Evolutionary conservation across 2,329 filamentous ascomycete genomes (phyloP), one percentile per base, ranked within the genome.

Genomic region (Pestalotiopsis sp.): DNA sequence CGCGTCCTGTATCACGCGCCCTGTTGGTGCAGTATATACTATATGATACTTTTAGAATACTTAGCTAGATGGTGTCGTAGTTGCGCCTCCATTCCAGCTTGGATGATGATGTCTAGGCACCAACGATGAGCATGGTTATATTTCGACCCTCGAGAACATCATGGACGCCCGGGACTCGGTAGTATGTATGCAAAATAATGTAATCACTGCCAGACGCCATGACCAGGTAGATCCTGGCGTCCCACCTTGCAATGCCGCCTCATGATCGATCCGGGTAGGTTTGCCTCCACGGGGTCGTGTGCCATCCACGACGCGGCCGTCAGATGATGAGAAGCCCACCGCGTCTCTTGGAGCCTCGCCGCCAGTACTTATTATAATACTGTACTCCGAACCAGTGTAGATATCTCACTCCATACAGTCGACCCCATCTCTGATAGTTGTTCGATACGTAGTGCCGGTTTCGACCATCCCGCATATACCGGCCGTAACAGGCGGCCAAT

Each of bases 261-360:
- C 25, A 60, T 60, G 59, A 62, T 36, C 27, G 36, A 36, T 40
- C 31, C 9, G 58, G 25, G 59, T 36, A 36, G 27, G 17, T 40
- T 27, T 36, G 25, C 36, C 59, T 40, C 57, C 27, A 13, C 23
- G 59, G 25, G 59, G 59, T 36, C 27, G 59, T 62, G 59, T 62
- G 59, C 59, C 59, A 27, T 38, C 59, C 59, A 62, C 59, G 38
- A 36, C 59, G 36, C 59, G 11, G 25, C 31, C 31, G 36, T 62
- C 59, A 62, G 59, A 62, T 62, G 59, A 62, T n/a, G 59, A 36
- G 36, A 40, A 40, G n/a, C 59, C n/a, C 59, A 36, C 9, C 59
- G 31, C 31, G 59, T 40, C 5, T 17, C 27, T 27, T n/a, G 57
- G 23, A 14, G 23, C 23, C 57, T 36, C 23, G 11, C 17, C n/a